Conservation (phyloP, 768 basidiomycete species). For the Phaffia australis region DNA sequence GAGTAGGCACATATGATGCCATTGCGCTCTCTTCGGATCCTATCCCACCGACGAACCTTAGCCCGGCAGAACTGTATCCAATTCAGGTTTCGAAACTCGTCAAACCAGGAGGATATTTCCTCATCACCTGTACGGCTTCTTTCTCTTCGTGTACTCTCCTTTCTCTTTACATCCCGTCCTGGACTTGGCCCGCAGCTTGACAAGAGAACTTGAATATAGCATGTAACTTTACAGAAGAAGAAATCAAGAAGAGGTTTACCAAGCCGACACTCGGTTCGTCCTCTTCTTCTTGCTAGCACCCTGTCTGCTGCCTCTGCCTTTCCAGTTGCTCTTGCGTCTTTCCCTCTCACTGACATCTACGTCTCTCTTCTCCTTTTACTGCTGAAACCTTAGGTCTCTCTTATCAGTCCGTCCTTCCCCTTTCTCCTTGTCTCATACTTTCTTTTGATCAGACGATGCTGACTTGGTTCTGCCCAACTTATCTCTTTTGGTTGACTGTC, state of each 20-base stretch:
- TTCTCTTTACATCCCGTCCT: not conserved
- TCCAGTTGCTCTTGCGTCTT: not conserved
- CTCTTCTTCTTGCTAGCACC: too few species aligned
- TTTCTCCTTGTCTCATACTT: not conserved
- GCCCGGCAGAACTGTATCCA: slow-evolving; percentile 36
- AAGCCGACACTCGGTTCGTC: slow-evolving; percentile 14
- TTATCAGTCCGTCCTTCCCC: slow-evolving; percentile 10
- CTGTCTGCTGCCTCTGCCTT: not conserved
- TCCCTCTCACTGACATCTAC: not conserved
- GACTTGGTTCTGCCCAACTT: not conserved
- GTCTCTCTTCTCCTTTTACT: not conserved
- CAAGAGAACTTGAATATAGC: slow-evolving; percentile 6
- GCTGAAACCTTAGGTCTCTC: slow-evolving; percentile 5
- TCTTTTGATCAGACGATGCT: not conserved
- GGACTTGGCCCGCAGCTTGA: not conserved
- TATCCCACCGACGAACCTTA: slow-evolving; percentile 17
- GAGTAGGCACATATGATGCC: slow-evolving; percentile 43
- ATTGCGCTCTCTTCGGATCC: slow-evolving; percentile 28
- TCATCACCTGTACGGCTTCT: slow-evolving; percentile 37
- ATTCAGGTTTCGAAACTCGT: slow-evolving; percentile 35
- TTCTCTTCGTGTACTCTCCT: not conserved
- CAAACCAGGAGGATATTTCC: slow-evolving; percentile 37
- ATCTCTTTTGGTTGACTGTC: too few species aligned
- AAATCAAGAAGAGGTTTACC: slow-evolving; percentile 36
- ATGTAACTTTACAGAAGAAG: slow-evolving; percentile 42